Percentiles rank a stretch among this genome's conserved stretches.
These are phyloP conservation scores for Arbutus unedo DNA, from an alignment of 148 eudicot species.

Conservation along the genomic window DNA sequence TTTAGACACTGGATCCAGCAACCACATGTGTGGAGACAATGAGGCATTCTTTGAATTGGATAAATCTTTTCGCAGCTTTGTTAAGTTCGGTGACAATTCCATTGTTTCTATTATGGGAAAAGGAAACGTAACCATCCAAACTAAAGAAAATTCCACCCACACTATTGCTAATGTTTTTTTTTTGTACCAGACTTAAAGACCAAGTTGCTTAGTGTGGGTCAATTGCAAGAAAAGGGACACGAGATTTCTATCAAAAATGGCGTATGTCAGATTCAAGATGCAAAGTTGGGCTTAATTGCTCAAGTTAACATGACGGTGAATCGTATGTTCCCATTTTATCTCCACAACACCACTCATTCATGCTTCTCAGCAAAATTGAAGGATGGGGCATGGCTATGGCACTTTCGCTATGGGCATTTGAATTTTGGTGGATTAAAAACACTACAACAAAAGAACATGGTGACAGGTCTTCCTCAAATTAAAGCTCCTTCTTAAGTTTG, in stretches of 20 bases:
- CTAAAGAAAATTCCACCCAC: not conserved
- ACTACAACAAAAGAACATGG: too few species aligned
- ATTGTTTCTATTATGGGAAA: slow-evolving; percentile 16
- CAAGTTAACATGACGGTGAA: slow-evolving; percentile 7
- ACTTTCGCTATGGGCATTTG: too few species aligned
- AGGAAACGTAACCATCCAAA: slow-evolving; percentile 10
- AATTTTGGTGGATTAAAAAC: too few species aligned
- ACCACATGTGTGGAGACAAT: slow-evolving; percentile 6
- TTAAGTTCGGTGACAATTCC: slow-evolving; percentile 25
- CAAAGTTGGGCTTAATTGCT: slow-evolving; percentile 8
- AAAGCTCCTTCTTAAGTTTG: slow-evolving; percentile 16
- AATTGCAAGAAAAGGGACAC: too few species aligned
- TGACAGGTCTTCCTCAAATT: slow-evolving; percentile 14
- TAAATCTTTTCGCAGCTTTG: slow-evolving; percentile 16
- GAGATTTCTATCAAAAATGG: too few species aligned
- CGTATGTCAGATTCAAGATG: too few species aligned
- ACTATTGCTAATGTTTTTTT: slow-evolving; percentile 26
- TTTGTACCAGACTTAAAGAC: slow-evolving; percentile 20
- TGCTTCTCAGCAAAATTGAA: slow-evolving; percentile 10
- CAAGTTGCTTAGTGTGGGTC: too few species aligned
- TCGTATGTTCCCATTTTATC: slow-evolving; percentile 15
- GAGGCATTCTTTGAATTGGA: slow-evolving; percentile 16
- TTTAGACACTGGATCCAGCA: not conserved
- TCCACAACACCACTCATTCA: not conserved
- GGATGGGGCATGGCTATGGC: slow-evolving; percentile 19